Evolutionary conservation across 139 green algal genomes (phyloP), one percentile per base, ranked within the genome.

Genomic region (Parachlorella kessleri): DNA sequence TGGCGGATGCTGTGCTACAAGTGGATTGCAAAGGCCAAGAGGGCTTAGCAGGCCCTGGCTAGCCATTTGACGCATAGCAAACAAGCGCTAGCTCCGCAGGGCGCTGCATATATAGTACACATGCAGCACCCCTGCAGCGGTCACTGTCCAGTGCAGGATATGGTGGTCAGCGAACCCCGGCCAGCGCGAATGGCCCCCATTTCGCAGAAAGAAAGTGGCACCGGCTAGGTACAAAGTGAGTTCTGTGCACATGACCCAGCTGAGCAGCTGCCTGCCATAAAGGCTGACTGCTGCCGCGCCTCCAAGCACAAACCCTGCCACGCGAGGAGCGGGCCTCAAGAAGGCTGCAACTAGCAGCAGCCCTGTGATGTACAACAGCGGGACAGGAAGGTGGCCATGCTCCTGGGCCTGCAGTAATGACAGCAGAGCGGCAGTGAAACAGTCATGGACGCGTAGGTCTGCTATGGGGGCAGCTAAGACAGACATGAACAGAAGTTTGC

Each of bases 61-160:
- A n/a, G n/a, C n/a, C n/a, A n/a, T n/a, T n/a, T n/a, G n/a, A n/a
- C n/a, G n/a, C n/a, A n/a, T n/a, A n/a, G n/a, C n/a, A n/a, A n/a
- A n/a, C n/a, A n/a, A n/a, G n/a, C n/a, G n/a, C n/a, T n/a, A n/a
- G n/a, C n/a, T n/a, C n/a, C n/a, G n/a, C n/a, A n/a, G n/a, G n/a
- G n/a, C n/a, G n/a, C n/a, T n/a, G n/a, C 48, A 41, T 32, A 93
- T 84, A 80, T 93, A 93, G 33, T 72, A 36, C n/a, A 93, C 70
- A 40, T 95, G 91, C 40, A 95, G 66, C 18, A 42, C 30, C 72
- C 83, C 90, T 3, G 87, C 91, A 0, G 78, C 36, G 0, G 88
- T 97, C 24, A 95, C 90, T 48, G 76, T 79, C 80, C 97, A 97
- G 83, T 97, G 93, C 32, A 97, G 83, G 33, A 96, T 67, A 76